phyloP scores from a whole-genome alignment of 140 eudicot genomes.

The Ambrosia hybrid region DNA sequence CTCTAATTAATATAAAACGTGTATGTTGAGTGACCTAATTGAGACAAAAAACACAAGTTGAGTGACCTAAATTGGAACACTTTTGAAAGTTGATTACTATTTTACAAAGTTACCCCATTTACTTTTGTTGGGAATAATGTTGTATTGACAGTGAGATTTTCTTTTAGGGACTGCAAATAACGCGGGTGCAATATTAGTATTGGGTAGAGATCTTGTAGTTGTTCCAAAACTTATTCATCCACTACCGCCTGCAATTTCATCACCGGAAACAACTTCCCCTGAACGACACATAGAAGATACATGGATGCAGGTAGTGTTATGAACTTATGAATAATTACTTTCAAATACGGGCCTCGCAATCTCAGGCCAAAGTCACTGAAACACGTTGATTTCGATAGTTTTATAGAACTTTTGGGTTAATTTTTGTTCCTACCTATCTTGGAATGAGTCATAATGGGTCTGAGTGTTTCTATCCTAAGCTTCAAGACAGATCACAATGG shows the following conservation, averaged over 20 bases:
- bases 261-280: slow-evolving; percentile 87
- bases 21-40: too few relatives aligned
- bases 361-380: neutral
- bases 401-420: neutral
- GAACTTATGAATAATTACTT: neutral
- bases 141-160: slow-evolving; percentile 1
- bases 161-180: slow-evolving; percentile 91
- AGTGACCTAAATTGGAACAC: too few relatives aligned
- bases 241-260: slow-evolving; percentile 81
- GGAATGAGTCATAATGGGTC: neutral
- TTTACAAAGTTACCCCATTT: neutral
- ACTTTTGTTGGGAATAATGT: neutral
- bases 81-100: too few relatives aligned
- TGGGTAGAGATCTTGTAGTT: slow-evolving; percentile 93
- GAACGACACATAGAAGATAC: slow-evolving; percentile 90
- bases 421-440: neutral
- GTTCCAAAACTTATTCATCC: slow-evolving; percentile 98
- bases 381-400: slow-evolving; percentile 1
- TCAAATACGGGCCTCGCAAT: neutral
- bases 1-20: too few relatives aligned
- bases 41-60: too few relatives aligned
- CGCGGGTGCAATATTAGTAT: slow-evolving; percentile 92
- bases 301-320: slow-evolving; percentile 86
- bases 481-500: neutral
- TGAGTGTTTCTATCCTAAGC: neutral